Percentiles rank a stretch among this genome's conserved stretches.
Conservation (phyloP, 495 filamentous ascomycete species). For the Trichoderma reesei region DNA sequence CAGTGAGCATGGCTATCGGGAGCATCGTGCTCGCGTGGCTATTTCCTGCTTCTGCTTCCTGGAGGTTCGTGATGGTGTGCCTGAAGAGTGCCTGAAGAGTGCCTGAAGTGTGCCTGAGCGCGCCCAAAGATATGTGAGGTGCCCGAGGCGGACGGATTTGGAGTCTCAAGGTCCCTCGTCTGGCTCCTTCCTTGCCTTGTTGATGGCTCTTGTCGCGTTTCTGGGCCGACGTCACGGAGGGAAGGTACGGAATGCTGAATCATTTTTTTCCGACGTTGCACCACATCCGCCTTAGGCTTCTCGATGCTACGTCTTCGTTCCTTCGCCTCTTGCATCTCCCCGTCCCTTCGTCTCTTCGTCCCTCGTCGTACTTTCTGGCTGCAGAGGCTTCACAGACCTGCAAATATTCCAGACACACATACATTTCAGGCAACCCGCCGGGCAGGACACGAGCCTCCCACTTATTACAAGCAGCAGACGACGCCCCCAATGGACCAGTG, state of each 20-base stretch:
- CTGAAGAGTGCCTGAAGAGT: neutral
- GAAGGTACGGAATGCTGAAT: conserved; percentile 8
- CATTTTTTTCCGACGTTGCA: neutral
- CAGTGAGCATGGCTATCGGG: neutral
- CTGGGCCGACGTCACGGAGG: conserved; percentile 1
- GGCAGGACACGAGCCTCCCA: neutral
- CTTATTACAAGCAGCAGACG: neutral
- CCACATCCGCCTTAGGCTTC: neutral
- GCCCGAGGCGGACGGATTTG: neutral
- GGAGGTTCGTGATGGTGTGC: neutral
- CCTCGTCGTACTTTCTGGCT: too few relatives aligned
- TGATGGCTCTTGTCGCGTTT: neutral
- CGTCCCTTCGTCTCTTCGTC: too few relatives aligned
- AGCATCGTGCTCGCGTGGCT: neutral
- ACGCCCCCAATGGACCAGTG: neutral
- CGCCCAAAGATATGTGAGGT: neutral
- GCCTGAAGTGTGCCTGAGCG: neutral
- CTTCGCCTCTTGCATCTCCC: neutral
- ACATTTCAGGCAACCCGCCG: neutral
- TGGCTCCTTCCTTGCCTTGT: neutral
- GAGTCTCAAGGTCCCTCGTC: neutral
- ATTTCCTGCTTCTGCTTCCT: neutral
- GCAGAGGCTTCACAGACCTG: neutral
- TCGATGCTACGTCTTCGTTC: neutral
- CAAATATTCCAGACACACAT: neutral